phyloP scores from a whole-genome alignment of 441 rosid species.

The Pelargonium citronellum region DNA sequence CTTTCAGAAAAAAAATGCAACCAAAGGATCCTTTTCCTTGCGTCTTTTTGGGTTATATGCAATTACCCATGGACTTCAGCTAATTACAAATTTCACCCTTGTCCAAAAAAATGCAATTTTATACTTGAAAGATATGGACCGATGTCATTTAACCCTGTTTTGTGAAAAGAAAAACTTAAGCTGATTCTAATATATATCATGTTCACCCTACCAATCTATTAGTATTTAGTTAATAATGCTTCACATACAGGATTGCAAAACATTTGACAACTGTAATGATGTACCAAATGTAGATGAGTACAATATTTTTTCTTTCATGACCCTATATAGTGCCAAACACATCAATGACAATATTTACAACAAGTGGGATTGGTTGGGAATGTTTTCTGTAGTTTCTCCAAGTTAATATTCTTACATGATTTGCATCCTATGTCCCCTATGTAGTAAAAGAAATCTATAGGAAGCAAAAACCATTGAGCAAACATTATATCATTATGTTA shows the following conservation, averaged over 20 bases:
- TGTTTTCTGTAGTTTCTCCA: not conserved
- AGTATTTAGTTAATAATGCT: not conserved
- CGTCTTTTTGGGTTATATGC: no score
- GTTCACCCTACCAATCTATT: not conserved
- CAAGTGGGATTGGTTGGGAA: not conserved
- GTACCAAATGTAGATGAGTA: not conserved
- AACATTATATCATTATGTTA: not conserved
- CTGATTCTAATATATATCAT: not conserved
- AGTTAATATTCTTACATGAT: not conserved
- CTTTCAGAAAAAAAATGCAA: not conserved
- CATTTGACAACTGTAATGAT: not conserved
- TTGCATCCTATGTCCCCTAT: not conserved
- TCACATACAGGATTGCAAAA: not conserved
- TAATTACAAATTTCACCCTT: no score
- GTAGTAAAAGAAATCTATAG: not conserved
- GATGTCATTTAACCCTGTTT: not conserved
- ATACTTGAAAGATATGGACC: not conserved
- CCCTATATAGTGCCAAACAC: not conserved
- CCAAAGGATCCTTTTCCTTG: no score
- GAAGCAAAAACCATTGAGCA: not conserved
- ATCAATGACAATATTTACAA: not conserved
- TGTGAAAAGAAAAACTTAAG: not conserved
- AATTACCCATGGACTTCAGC: no score
- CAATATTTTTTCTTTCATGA: not conserved
- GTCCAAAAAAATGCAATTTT: no score